Evolutionary conservation across 371 early-diverging fungal genomes (phyloP).

Genomic region (Mortierella sp.): DNA sequence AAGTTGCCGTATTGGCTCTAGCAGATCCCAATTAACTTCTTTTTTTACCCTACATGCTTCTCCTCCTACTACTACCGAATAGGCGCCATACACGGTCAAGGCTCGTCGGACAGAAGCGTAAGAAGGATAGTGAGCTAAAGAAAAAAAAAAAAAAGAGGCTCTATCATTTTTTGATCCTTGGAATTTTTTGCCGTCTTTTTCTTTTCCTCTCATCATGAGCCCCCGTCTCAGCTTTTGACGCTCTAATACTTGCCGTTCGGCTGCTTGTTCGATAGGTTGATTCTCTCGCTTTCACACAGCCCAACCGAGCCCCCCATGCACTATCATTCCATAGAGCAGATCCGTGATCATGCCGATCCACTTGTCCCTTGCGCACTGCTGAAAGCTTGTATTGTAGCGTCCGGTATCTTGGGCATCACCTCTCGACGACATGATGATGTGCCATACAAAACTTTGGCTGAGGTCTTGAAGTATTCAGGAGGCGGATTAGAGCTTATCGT

Average conservation of each 20-base stretch:
- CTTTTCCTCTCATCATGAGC: background rate
- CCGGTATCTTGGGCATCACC: conserved; percentile 43
- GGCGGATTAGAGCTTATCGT: conserved; percentile 44
- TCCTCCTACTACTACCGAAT: background rate
- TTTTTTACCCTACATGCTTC: no score
- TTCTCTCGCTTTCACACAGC: conserved; percentile 37
- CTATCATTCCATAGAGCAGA: conserved; percentile 32
- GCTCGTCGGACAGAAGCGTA: conserved; percentile 25
- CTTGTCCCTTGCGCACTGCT: conserved; percentile 37
- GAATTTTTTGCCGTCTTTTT: no score
- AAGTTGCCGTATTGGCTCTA: no score
- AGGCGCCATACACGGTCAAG: conserved; percentile 26
- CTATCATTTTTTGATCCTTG: no score
- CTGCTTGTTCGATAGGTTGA: conserved; percentile 8
- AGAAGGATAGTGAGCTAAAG: background rate
- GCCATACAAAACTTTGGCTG: conserved; percentile 26
- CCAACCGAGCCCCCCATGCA: conserved; percentile 20
- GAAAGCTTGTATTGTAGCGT: conserved; percentile 49
- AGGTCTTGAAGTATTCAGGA: conserved; percentile 36
- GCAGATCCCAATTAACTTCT: no score
- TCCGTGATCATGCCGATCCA: conserved; percentile 50
- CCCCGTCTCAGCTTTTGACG: background rate
- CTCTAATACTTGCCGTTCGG: background rate
- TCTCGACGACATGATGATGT: conserved; percentile 22
- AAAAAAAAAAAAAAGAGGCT: background rate